These are phyloP conservation scores for Lyophyllum shimeji DNA, from an alignment of 768 basidiomycete genomes.

Conservation along the genomic window DNA sequence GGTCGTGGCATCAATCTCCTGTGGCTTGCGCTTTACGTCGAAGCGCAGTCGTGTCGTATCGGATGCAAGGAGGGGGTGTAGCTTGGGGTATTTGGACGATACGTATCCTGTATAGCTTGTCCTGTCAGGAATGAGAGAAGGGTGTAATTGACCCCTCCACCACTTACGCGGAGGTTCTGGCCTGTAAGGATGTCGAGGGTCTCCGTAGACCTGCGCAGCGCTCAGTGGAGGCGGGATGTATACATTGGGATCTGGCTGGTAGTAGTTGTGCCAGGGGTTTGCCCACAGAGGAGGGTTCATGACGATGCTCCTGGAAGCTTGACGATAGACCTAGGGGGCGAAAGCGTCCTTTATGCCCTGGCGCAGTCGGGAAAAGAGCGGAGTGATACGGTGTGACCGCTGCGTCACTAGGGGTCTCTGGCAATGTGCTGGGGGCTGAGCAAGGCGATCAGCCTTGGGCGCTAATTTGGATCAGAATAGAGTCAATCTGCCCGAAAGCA, in stretches of 20 bases:
- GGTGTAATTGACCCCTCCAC: background rate
- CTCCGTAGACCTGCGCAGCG: slow-evolving; percentile 1
- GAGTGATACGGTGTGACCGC: background rate
- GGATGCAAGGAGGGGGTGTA: slow-evolving; percentile 13
- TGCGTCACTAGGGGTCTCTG: background rate
- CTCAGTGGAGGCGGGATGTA: slow-evolving; percentile 6
- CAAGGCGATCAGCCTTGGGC: background rate
- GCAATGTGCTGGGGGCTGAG: background rate
- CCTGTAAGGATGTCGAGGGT: background rate
- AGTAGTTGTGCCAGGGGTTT: slow-evolving; percentile 2
- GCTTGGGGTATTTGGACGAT: slow-evolving; percentile 19
- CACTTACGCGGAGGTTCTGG: slow-evolving; percentile 6
- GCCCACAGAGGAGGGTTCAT: slow-evolving; percentile 10
- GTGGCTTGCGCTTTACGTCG: slow-evolving; percentile 2
- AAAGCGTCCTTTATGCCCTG: background rate
- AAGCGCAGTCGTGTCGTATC: slow-evolving; percentile 14
- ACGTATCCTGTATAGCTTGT: background rate
- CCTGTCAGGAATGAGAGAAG: background rate
- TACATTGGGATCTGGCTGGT: slow-evolving; percentile 10
- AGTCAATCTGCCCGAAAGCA: background rate
- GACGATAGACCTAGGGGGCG: background rate
- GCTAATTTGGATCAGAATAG: background rate
- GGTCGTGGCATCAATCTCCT: slow-evolving; percentile 7
- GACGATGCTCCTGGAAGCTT: background rate
- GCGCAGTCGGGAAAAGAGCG: background rate